A percentile compares a stretch with the other conserved stretches of the same genome.
These are phyloP conservation scores for Ammopiptanthus mongolicus DNA, from an alignment of 306 rosid genomes.

Conservation along the genomic window DNA sequence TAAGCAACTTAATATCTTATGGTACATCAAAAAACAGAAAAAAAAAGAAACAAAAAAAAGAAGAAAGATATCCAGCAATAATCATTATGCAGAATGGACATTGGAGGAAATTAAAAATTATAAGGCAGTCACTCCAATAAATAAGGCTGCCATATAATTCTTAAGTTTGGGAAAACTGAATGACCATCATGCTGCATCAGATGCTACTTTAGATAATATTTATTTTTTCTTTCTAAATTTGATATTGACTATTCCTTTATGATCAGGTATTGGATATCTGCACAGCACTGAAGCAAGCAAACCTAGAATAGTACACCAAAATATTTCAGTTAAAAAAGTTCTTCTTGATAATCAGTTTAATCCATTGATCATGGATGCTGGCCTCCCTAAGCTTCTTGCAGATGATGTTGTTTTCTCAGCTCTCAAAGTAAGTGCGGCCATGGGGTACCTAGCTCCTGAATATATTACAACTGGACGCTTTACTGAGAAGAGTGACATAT, in stretches of 20 bases:
- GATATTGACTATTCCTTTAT: neutral
- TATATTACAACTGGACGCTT: slow-evolving; percentile 82
- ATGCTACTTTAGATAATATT: neutral
- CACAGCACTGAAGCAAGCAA: slow-evolving; percentile 53
- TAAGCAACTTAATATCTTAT: neutral
- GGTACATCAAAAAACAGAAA: neutral
- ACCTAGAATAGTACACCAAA: slow-evolving; percentile 75
- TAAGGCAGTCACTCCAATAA: neutral
- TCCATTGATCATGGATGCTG: slow-evolving; percentile 67
- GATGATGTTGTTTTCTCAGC: slow-evolving; percentile 79
- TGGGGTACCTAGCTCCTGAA: slow-evolving; percentile 94
- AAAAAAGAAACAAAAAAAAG: neutral
- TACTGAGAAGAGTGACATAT: slow-evolving; percentile 76
- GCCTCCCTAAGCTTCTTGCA: slow-evolving; percentile 81
- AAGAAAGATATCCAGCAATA: neutral
- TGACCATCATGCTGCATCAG: neutral
- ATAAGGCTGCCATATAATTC: neutral
- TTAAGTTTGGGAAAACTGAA: neutral
- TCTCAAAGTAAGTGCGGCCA: slow-evolving; percentile 81
- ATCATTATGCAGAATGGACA: neutral
- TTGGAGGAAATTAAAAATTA: neutral
- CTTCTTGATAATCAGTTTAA: slow-evolving; percentile 59
- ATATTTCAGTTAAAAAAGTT: slow-evolving; percentile 65
- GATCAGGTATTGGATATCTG: slow-evolving; percentile 64
- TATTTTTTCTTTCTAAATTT: neutral